phyloP scores from a whole-genome alignment of 2,329 filamentous ascomycete genomes.

The Verticillium isaacii region DNA sequence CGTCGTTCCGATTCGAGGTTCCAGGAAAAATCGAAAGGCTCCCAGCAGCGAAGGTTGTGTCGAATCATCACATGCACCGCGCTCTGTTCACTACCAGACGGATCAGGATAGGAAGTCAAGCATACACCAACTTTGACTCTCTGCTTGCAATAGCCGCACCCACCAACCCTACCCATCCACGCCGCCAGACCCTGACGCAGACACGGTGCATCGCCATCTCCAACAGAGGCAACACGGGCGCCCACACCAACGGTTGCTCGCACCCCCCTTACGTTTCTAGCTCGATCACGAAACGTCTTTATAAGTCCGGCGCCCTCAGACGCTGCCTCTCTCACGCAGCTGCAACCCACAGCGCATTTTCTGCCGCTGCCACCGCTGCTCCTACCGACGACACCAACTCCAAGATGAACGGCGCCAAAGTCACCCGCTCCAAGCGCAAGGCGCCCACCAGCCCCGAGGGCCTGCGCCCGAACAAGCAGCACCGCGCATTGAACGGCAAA shows the following conservation, averaged over 20 bases:
- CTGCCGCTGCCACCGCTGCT: background rate
- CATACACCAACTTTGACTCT: background rate
- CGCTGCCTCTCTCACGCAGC: background rate
- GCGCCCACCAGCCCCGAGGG: constrained; percentile 37
- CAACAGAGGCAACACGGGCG: background rate
- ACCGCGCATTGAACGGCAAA: constrained; percentile 40
- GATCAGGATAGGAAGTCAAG: background rate
- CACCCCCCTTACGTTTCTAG: background rate
- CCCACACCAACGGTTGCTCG: background rate
- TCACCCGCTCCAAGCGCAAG: constrained; percentile 47
- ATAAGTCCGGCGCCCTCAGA: background rate
- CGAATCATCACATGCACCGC: background rate
- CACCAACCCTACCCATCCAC: background rate
- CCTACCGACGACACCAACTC: constrained; percentile 1
- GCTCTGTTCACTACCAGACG: background rate
- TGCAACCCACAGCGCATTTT: background rate
- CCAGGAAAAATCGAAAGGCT: background rate
- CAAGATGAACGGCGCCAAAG: constrained; percentile 38
- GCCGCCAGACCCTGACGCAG: background rate
- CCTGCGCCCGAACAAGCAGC: constrained; percentile 34
- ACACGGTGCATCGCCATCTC: background rate
- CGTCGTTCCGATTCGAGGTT: background rate
- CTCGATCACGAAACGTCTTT: background rate
- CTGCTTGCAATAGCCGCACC: background rate
- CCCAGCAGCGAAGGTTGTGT: background rate